phyloP scores from a whole-genome alignment of 148 eudicot genomes.

The Talinum fruticosum region DNA sequence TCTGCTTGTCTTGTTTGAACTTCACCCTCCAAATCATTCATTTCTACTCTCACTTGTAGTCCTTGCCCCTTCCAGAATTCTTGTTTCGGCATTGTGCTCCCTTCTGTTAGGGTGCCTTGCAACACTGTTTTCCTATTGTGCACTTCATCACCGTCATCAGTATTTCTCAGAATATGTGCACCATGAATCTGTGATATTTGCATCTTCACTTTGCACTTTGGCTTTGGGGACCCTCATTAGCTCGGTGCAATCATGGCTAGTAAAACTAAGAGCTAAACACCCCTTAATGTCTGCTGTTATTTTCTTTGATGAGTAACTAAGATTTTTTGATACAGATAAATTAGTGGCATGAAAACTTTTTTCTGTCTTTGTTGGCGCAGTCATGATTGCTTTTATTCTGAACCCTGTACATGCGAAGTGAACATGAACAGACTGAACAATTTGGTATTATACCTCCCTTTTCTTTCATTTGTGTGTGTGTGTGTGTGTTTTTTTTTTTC shows the following conservation, averaged over 20 bases:
- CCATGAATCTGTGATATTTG: background rate
- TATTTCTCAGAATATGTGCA: background rate
- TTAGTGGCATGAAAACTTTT: background rate
- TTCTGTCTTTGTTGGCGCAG: no score
- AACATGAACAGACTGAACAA: background rate
- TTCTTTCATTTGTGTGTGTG: background rate
- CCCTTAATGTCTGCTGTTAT: background rate
- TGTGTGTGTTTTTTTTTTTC: background rate
- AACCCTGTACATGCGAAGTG: background rate
- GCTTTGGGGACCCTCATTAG: background rate
- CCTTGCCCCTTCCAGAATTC: no score
- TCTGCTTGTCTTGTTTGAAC: no score
- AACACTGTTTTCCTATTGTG: background rate
- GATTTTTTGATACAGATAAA: background rate
- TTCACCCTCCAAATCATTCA: no score
- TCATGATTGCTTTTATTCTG: no score
- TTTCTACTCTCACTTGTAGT: no score
- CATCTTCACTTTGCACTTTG: background rate
- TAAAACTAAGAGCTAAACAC: background rate
- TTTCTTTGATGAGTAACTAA: background rate
- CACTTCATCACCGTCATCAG: background rate
- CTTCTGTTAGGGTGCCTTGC: background rate
- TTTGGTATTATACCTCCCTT: background rate
- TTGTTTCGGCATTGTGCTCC: no score
- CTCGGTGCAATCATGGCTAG: background rate